Percentiles rank a stretch among this genome's conserved stretches.
phyloP scores from a whole-genome alignment of 352 stramenopile genomes.

The Halophytophthora polymorphica region DNA sequence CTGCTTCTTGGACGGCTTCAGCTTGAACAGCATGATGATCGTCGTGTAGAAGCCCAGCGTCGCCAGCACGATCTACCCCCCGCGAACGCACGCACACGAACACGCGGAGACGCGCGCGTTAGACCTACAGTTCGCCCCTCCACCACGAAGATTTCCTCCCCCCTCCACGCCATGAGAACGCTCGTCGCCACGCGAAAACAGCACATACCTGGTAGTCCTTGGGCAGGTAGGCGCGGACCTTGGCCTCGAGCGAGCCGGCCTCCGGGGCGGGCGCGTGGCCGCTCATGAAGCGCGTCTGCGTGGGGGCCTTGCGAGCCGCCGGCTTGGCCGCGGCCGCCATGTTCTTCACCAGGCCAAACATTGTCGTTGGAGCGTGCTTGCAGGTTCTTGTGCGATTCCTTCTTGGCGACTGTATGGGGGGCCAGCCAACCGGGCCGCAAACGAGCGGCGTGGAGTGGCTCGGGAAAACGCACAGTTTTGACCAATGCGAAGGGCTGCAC shows the following conservation, averaged over 20 bases:
- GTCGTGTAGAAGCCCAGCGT: constrained; percentile 80
- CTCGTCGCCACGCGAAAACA: background rate
- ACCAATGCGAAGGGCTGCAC: background rate
- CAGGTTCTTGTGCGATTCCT: constrained; percentile 7
- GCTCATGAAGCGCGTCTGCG: constrained; percentile 74
- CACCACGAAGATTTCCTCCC: background rate
- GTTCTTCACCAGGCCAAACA: constrained; percentile 82
- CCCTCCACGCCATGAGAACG: background rate
- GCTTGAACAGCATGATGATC: constrained; percentile 81
- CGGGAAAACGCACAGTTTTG: background rate
- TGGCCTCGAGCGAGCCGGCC: constrained; percentile 76
- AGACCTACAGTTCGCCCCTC: background rate
- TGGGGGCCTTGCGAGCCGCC: constrained; percentile 30
- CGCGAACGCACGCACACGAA: background rate
- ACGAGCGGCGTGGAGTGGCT: background rate
- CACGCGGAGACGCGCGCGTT: background rate
- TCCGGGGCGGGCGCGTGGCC: constrained; percentile 54
- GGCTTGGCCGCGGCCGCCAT: constrained; percentile 48
- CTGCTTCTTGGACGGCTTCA: constrained; percentile 80
- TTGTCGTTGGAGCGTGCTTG: constrained; percentile 21
- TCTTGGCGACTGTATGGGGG: constrained; percentile 8
- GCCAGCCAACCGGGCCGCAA: constrained; percentile 2
- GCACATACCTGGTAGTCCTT: constrained; percentile 79
- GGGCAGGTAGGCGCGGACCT: constrained; percentile 80
- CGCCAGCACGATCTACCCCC: constrained; percentile 74